Evolutionary conservation across 2,329 filamentous ascomycete genomes (phyloP).

Genomic region (Calonectria pauciramosa): DNA sequence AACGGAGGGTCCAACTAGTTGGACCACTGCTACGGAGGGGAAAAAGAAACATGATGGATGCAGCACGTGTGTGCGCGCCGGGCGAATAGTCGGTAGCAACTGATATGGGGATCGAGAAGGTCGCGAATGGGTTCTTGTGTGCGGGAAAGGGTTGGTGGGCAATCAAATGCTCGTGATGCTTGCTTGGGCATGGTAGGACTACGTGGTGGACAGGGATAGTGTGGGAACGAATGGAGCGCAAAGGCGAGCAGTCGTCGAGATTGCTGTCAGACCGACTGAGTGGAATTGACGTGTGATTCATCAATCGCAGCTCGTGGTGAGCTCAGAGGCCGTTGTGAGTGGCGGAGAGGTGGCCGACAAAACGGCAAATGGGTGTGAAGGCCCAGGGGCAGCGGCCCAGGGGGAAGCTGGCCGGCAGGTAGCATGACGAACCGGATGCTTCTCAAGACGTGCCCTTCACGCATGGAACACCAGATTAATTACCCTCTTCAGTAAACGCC

Average conservation of each 20-base stretch:
- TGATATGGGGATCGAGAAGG: background rate
- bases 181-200: background rate
- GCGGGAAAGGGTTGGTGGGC: background rate
- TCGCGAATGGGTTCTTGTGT: background rate
- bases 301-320: background rate
- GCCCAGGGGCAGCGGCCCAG: background rate
- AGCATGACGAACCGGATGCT: conserved; percentile 20
- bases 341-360: background rate
- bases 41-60: background rate
- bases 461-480: conserved; percentile 1
- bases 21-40: background rate
- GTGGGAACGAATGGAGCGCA: conserved; percentile 3
- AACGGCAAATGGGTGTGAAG: background rate
- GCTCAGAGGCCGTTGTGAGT: background rate
- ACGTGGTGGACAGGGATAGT: background rate
- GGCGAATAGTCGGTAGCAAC: background rate
- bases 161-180: background rate
- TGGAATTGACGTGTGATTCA: conserved; percentile 1
- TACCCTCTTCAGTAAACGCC: background rate
- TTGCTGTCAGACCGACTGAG: conserved; percentile 9
- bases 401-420: background rate
- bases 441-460: conserved; percentile 10
- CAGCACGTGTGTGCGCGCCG: background rate
- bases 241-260: background rate
- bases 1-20: conserved; percentile 19